These are phyloP conservation scores for Leishmania guyanensis DNA, from an alignment of 208 protist species.

Conservation along the genomic window DNA sequence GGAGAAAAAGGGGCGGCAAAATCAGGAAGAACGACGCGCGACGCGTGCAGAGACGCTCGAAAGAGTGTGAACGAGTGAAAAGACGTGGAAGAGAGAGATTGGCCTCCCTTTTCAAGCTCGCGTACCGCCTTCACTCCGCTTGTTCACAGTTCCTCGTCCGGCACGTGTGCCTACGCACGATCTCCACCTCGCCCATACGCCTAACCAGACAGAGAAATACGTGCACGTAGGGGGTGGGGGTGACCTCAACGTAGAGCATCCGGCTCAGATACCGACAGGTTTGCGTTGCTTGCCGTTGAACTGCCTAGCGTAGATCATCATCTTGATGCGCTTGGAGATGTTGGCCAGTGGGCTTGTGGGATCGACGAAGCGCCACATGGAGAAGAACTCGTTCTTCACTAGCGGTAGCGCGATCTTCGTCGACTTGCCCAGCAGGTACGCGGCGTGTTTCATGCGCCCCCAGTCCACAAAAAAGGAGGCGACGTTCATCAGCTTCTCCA, in stretches of 20 bases:
- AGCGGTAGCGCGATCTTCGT: constrained; percentile 60
- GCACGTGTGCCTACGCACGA: not conserved
- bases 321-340: constrained; percentile 67
- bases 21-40: not conserved
- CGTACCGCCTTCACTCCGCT: not conserved
- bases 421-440: constrained; percentile 63
- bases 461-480: constrained; percentile 61
- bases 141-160: not conserved
- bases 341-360: constrained; percentile 70
- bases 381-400: constrained; percentile 82
- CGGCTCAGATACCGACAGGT: constrained; percentile 71
- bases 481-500: constrained; percentile 53
- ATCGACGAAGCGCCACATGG: constrained; percentile 79
- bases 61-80: not conserved
- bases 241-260: not conserved
- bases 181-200: not conserved
- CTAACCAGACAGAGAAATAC: not conserved
- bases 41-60: not conserved
- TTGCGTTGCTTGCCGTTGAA: constrained; percentile 70
- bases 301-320: constrained; percentile 51
- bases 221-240: not conserved
- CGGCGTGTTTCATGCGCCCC: constrained; percentile 51
- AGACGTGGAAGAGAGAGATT: not conserved
- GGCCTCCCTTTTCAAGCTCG: not conserved
- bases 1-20: not conserved